phyloP scores from a whole-genome alignment of 176 grass and related monocot species.

The Triticum monococcum region DNA sequence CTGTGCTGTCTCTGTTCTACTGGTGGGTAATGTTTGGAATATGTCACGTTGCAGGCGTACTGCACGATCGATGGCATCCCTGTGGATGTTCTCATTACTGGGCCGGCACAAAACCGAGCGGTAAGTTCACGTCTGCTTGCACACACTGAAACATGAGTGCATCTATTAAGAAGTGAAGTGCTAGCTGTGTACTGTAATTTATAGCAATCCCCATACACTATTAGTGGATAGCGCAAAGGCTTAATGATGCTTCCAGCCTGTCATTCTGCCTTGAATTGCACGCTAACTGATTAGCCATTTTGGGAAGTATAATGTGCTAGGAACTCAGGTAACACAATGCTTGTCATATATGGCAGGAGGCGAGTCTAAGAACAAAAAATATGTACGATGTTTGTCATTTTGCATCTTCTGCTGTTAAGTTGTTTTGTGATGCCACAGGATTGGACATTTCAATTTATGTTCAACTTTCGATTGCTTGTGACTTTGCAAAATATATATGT shows the following conservation, averaged over 20 bases:
- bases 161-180: background rate
- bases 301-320: background rate
- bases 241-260: background rate
- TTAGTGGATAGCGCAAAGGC: background rate
- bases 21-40: conserved; percentile 22
- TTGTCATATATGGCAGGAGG: background rate
- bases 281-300: background rate
- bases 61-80: conserved; percentile 81
- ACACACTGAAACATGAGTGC: background rate
- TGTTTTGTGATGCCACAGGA: background rate
- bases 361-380: background rate
- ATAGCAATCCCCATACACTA: background rate
- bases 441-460: background rate
- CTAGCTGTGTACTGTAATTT: background rate
- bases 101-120: conserved; percentile 86
- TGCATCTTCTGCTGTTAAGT: background rate
- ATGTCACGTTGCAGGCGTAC: conserved; percentile 71
- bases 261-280: background rate
- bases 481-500: background rate
- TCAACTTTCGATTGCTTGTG: background rate
- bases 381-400: background rate
- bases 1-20: background rate
- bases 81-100: conserved; percentile 81
- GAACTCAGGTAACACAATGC: background rate
- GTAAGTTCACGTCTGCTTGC: conserved; percentile 37